These are phyloP conservation scores for Trifolium subterraneum DNA, from an alignment of 306 rosid genomes.

Conservation along the genomic window DNA sequence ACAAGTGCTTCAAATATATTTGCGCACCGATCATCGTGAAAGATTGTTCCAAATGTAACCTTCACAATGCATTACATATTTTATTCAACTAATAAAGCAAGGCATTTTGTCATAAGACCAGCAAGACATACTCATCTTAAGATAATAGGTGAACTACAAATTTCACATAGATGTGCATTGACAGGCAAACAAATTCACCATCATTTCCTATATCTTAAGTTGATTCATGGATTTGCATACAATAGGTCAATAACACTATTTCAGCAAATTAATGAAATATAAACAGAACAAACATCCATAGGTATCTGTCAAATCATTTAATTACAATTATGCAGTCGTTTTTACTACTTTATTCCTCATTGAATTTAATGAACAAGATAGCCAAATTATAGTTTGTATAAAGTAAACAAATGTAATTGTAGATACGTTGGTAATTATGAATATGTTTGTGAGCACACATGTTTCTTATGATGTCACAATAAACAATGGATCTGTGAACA, in stretches of 20 bases:
- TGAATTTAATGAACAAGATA: no score
- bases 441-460: background rate
- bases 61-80: conserved; percentile 41
- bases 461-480: conserved; percentile 8
- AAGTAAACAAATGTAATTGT: background rate
- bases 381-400: background rate
- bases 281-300: background rate
- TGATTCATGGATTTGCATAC: conserved; percentile 7
- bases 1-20: conserved; percentile 93
- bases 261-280: conserved; percentile 6
- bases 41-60: conserved; percentile 90
- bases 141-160: background rate
- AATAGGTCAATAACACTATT: background rate
- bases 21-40: conserved; percentile 84
- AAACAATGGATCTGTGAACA: conserved; percentile 1
- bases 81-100: conserved; percentile 10
- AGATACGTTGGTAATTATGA: background rate
- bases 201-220: background rate
- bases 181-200: background rate
- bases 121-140: background rate
- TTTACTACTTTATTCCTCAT: no score
- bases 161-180: background rate
- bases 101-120: conserved; percentile 11
- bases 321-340: no score
- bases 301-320: no score